Conservation (phyloP, 163 green algal species). For the Prototheca wickerhamii region DNA sequence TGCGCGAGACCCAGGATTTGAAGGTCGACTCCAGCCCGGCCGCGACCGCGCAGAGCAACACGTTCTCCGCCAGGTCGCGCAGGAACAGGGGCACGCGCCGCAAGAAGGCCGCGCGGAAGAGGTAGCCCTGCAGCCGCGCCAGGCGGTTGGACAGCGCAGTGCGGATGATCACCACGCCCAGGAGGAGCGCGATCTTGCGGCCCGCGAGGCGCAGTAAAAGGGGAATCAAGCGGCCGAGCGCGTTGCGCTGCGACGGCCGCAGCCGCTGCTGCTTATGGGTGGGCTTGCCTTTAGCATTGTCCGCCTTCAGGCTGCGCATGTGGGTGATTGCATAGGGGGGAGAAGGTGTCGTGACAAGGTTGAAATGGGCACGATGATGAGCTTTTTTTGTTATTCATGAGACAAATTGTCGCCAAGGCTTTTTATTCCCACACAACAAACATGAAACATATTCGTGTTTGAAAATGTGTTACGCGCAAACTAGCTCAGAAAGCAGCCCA, state of each 20-base stretch:
- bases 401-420: no score
- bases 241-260: neutral
- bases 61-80: conserved; percentile 58
- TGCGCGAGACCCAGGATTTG: conserved; percentile 24
- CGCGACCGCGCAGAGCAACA: conserved; percentile 49
- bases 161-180: conserved; percentile 39
- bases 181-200: conserved; percentile 36
- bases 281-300: no score
- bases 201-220: conserved; percentile 42
- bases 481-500: no score
- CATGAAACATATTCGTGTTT: no score
- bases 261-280: neutral
- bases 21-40: conserved; percentile 49
- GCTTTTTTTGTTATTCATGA: no score
- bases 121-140: conserved; percentile 55
- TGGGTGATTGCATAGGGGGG: no score
- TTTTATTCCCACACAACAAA: no score
- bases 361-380: no score
- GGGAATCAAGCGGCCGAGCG: conserved; percentile 35
- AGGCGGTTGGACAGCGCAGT: conserved; percentile 58
- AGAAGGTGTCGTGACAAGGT: no score
- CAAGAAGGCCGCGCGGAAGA: conserved; percentile 71
- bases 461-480: no score
- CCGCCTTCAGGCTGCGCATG: neutral
- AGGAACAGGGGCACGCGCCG: conserved; percentile 55